phyloP scores from a whole-genome alignment of 208 protist genomes.

The Leptomonas pyrrhocoris region DNA sequence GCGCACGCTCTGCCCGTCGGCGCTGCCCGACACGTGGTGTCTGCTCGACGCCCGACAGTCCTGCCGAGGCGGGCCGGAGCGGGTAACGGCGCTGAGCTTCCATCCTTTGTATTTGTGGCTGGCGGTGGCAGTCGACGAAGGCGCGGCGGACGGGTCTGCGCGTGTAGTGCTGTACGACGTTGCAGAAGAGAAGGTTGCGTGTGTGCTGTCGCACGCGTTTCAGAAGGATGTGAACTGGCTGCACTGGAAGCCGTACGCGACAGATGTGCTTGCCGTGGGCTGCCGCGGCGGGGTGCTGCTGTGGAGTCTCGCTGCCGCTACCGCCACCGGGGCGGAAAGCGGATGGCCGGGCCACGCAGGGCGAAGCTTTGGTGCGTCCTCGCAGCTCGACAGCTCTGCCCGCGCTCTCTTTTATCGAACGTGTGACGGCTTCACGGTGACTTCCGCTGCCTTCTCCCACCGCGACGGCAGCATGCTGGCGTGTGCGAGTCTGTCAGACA shows the following conservation, averaged over 20 bases:
- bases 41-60: constrained; percentile 16
- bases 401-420: constrained; percentile 74
- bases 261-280: constrained; percentile 76
- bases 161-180: constrained; percentile 78
- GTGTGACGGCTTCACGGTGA: constrained; percentile 37
- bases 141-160: constrained; percentile 28
- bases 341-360: neutral
- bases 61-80: constrained; percentile 41
- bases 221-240: constrained; percentile 58
- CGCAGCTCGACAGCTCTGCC: constrained; percentile 22
- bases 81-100: constrained; percentile 49
- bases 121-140: constrained; percentile 72
- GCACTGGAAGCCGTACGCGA: constrained; percentile 73
- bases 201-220: constrained; percentile 78
- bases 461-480: constrained; percentile 61
- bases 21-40: constrained; percentile 37
- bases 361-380: neutral
- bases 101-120: constrained; percentile 63
- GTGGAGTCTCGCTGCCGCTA: constrained; percentile 48
- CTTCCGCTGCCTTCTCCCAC: constrained; percentile 56
- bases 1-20: constrained; percentile 55
- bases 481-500: constrained; percentile 52
- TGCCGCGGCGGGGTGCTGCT: constrained; percentile 76
- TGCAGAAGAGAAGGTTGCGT: constrained; percentile 28
- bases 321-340: neutral